These are phyloP conservation scores for Chaetomiaceae sp. DNA, from an alignment of 2,329 filamentous ascomycete species.

Conservation along the genomic window DNA sequence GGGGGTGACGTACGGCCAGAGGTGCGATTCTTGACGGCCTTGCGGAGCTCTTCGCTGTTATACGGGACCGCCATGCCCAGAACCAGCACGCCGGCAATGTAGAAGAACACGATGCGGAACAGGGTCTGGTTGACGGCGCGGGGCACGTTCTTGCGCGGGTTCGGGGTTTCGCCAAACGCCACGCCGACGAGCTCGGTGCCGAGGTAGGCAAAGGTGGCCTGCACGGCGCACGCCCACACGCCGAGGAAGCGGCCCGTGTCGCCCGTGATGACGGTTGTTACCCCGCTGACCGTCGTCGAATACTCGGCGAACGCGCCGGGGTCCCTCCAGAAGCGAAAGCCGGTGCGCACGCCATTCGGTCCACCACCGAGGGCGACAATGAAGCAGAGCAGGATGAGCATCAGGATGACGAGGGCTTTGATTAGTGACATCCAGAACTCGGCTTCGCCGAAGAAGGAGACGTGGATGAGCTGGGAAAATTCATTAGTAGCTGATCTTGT, in stretches of 20 bases:
- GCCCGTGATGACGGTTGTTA: constrained; percentile 25
- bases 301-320: constrained; percentile 40
- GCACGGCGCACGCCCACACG: constrained; percentile 36
- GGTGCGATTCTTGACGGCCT: constrained; percentile 38
- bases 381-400: constrained; percentile 36
- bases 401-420: constrained; percentile 42
- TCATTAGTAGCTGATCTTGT: constrained; percentile 1
- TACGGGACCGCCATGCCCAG: constrained; percentile 65
- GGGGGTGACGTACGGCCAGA: constrained; percentile 23
- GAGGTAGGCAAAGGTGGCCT: constrained; percentile 38
- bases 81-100: constrained; percentile 59
- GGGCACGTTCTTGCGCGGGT: constrained; percentile 62
- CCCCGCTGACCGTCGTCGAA: constrained; percentile 17
- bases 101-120: constrained; percentile 66
- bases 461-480: constrained; percentile 30
- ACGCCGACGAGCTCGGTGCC: constrained; percentile 62
- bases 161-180: constrained; percentile 63
- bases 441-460: constrained; percentile 42
- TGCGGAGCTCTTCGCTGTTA: constrained; percentile 41
- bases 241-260: constrained; percentile 36
- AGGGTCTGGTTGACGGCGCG: constrained; percentile 65
- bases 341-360: constrained; percentile 34
- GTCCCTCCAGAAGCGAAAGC: constrained; percentile 41
- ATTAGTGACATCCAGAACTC: constrained; percentile 44
- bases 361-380: constrained; percentile 38